Evolutionary conservation across 2,329 filamentous ascomycete species (phyloP).

Genomic region (Diaporthe citrichinensis): DNA sequence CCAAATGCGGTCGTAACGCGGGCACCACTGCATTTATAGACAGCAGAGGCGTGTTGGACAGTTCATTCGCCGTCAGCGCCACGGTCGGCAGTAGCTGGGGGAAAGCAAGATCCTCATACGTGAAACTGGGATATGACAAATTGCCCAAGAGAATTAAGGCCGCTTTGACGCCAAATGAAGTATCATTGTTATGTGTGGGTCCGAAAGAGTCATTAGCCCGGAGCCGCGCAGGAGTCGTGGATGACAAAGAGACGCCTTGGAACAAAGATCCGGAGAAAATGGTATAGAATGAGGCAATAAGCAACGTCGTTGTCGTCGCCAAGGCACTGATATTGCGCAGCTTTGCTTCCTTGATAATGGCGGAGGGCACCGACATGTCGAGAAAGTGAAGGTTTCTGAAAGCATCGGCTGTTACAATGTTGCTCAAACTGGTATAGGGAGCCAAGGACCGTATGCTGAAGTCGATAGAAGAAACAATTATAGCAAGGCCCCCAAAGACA

Average conservation of each 20-base stretch:
- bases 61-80: neutral
- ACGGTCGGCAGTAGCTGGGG: neutral
- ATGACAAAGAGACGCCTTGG: slow-evolving; percentile 49
- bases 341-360: slow-evolving; percentile 47
- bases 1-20: neutral
- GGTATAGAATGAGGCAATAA: slow-evolving; percentile 50
- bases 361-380: slow-evolving; percentile 49
- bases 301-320: slow-evolving; percentile 47
- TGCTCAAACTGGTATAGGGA: slow-evolving; percentile 51
- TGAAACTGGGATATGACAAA: slow-evolving; percentile 54
- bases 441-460: slow-evolving; percentile 51
- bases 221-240: slow-evolving; percentile 36
- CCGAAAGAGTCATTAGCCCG: slow-evolving; percentile 48
- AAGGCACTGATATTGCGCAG: slow-evolving; percentile 49
- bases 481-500: slow-evolving; percentile 40
- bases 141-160: slow-evolving; percentile 54
- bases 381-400: slow-evolving; percentile 51
- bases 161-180: slow-evolving; percentile 32
- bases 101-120: slow-evolving; percentile 50
- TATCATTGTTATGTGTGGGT: neutral
- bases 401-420: slow-evolving; percentile 48
- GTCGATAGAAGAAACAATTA: slow-evolving; percentile 50
- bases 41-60: slow-evolving; percentile 42
- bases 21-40: slow-evolving; percentile 18
- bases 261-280: slow-evolving; percentile 53